phyloP scores from a whole-genome alignment of 2,329 filamentous ascomycete species.

The Diaporthe helianthi region DNA sequence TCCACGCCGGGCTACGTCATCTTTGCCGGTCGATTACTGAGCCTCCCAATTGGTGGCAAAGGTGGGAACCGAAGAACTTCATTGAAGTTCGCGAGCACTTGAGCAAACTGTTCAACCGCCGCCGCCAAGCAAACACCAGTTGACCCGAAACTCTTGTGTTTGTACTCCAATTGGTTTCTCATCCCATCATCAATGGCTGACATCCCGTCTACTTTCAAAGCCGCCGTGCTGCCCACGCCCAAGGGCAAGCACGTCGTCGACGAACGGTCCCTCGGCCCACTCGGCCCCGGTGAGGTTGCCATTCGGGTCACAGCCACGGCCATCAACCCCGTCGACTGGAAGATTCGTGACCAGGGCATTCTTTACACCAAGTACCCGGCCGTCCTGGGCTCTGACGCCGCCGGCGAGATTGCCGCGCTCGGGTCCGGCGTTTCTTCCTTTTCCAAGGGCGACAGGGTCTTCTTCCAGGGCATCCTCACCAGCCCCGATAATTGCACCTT shows the following conservation, averaged over 20 bases:
- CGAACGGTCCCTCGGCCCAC: slow-evolving; percentile 33
- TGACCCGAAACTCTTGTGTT: no score
- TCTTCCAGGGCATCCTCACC: slow-evolving; percentile 46
- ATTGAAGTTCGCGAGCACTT: no score
- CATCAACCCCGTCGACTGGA: slow-evolving; percentile 47
- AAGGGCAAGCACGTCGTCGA: slow-evolving; percentile 26
- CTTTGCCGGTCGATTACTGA: no score
- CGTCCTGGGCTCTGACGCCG: slow-evolving; percentile 45
- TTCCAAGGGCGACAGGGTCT: slow-evolving; percentile 46
- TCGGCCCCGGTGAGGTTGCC: slow-evolving; percentile 37
- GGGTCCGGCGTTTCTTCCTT: slow-evolving; percentile 41
- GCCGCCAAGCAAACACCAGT: no score
- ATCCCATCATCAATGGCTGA: not conserved
- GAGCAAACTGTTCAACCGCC: no score
- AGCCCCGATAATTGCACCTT: slow-evolving; percentile 43
- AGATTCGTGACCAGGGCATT: slow-evolving; percentile 41
- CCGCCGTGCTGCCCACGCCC: slow-evolving; percentile 30
- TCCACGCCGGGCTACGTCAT: slow-evolving; percentile 6
- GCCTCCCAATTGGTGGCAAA: no score
- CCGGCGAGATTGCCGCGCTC: slow-evolving; percentile 45
- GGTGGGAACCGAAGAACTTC: no score
- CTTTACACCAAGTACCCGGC: slow-evolving; percentile 41
- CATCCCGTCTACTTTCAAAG: slow-evolving; percentile 30
- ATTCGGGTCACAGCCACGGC: slow-evolving; percentile 41
- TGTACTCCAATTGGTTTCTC: no score